Conservation (phyloP, 768 basidiomycete genomes). For the Termitomyces bulborhizus region DNA sequence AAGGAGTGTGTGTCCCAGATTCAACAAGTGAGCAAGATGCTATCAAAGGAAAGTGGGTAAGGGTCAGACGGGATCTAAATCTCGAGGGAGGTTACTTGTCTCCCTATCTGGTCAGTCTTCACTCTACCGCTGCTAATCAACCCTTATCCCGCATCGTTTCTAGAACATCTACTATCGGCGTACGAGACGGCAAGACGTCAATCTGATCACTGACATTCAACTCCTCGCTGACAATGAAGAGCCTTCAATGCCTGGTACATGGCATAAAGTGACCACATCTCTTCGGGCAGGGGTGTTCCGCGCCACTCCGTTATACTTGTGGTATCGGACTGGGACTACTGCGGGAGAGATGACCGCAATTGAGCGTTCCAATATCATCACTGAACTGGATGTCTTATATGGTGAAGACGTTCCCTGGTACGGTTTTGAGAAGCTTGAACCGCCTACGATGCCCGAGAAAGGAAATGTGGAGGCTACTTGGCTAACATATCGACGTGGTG, state of each 20-base stretch:
- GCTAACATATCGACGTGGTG: constrained; percentile 64
- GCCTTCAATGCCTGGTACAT: constrained; percentile 43
- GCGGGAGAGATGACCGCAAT: constrained; percentile 51
- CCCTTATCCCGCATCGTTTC: background rate
- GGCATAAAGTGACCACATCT: constrained; percentile 61
- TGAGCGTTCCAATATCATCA: constrained; percentile 63
- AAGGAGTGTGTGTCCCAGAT: constrained; percentile 60
- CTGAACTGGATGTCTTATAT: constrained; percentile 87
- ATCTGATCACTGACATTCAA: constrained; percentile 68
- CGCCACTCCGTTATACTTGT: constrained; percentile 57
- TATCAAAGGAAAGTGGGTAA: constrained; percentile 83
- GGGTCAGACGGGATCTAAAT: constrained; percentile 79
- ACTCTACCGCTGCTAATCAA: background rate
- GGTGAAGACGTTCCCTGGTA: constrained; percentile 84
- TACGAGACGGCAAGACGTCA: constrained; percentile 75
- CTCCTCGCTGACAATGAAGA: constrained; percentile 53
- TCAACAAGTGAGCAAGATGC: constrained; percentile 70
- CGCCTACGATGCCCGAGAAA: constrained; percentile 43
- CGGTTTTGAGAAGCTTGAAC: constrained; percentile 72
- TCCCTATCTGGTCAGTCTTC: constrained; percentile 48
- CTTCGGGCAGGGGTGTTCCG: constrained; percentile 57
- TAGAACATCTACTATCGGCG: constrained; percentile 78
- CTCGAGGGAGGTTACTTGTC: constrained; percentile 46
- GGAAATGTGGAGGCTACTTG: constrained; percentile 47
- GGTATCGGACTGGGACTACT: constrained; percentile 73